Conservation (phyloP, 2,329 filamentous ascomycete genomes). For the Neonectria ditissima region DNA sequence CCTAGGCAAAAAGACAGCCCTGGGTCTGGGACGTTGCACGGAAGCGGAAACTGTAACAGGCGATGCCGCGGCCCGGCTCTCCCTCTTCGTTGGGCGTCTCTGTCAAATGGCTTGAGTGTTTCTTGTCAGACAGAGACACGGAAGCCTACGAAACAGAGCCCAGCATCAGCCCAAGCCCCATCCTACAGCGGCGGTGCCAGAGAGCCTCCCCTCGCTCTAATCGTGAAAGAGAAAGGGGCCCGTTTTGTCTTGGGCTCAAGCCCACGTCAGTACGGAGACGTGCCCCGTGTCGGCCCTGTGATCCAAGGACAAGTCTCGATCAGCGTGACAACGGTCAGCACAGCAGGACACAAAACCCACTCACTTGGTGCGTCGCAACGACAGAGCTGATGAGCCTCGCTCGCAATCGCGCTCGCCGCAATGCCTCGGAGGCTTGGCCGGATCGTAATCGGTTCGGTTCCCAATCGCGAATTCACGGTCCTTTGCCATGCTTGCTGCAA, state of each 20-base stretch:
- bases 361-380: neutral
- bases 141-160: neutral
- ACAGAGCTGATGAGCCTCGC: constrained; percentile 7
- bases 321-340: constrained; percentile 3
- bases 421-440: neutral
- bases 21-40: constrained; percentile 16
- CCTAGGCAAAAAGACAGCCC: constrained; percentile 1
- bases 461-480: constrained; percentile 20
- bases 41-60: constrained; percentile 20
- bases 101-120: constrained; percentile 18
- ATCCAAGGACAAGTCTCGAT: neutral
- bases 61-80: constrained; percentile 17
- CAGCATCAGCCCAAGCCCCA: constrained; percentile 5
- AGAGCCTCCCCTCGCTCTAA: neutral
- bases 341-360: neutral
- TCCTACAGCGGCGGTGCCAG: constrained; percentile 7
- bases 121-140: neutral
- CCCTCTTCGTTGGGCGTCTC: constrained; percentile 5
- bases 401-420: neutral
- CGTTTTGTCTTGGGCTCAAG: constrained; percentile 6
- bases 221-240: constrained; percentile 2
- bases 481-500: constrained; percentile 3
- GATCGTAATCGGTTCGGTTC: constrained; percentile 5
- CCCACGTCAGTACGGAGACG: constrained; percentile 22
- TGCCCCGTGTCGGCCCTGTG: constrained; percentile 6